These are phyloP conservation scores for Radiomyces spectabilis DNA, from an alignment of 192 early-diverging fungal species.

Conservation along the genomic window DNA sequence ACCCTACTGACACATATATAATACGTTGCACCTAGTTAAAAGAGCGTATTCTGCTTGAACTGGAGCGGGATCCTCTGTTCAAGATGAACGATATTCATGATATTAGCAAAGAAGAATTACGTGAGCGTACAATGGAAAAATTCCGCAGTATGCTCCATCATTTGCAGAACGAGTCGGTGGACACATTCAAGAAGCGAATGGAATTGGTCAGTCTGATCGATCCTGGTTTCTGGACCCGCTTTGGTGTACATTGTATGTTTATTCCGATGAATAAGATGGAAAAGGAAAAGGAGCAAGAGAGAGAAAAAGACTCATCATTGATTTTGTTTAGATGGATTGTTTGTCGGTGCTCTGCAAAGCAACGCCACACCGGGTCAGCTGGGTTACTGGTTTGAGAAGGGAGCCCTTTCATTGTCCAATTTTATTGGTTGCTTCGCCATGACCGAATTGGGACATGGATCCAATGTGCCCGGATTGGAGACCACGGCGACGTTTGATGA, in stretches of 20 bases:
- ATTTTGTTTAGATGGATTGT: conserved; percentile 51
- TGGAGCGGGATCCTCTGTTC: conserved; percentile 81
- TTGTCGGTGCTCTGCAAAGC: conserved; percentile 79
- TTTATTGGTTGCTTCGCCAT: conserved; percentile 89
- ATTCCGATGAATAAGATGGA: too few species aligned
- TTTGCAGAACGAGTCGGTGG: conserved; percentile 62
- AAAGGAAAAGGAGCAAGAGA: too few species aligned
- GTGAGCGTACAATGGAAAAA: conserved; percentile 83
- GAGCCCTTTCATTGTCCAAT: conserved; percentile 73
- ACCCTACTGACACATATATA: neutral
- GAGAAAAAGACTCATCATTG: neutral
- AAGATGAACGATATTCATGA: conserved; percentile 75
- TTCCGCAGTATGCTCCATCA: conserved; percentile 63
- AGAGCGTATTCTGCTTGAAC: conserved; percentile 77
- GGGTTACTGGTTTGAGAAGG: conserved; percentile 77
- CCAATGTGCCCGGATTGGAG: conserved; percentile 87
- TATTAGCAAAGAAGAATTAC: conserved; percentile 64
- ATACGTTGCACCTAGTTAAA: conserved; percentile 48
- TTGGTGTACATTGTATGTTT: conserved; percentile 73
- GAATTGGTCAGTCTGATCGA: conserved; percentile 74
- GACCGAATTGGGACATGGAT: conserved; percentile 86
- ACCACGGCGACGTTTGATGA: conserved; percentile 88
- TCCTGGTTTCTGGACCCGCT: conserved; percentile 85
- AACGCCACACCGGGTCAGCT: conserved; percentile 81
- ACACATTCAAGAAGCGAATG: conserved; percentile 69